Evolutionary conservation across 768 basidiomycete genomes (phyloP), one percentile per base, ranked within the genome.

Genomic region (Tylopilus sp.): DNA sequence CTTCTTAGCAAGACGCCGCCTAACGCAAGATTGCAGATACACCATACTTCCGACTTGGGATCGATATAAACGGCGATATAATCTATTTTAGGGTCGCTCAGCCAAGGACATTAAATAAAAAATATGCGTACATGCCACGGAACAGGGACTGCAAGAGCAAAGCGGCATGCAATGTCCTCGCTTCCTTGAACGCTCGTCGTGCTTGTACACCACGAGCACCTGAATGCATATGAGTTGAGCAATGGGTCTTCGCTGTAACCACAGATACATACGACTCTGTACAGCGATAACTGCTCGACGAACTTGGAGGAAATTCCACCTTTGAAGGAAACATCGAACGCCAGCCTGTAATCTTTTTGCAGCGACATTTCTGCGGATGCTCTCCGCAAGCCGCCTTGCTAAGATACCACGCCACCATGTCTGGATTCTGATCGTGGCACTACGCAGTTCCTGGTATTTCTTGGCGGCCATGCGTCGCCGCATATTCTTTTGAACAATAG

Each of bases 401-500:
- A 85, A 59, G 41, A 92, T 79, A n/a, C 90, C 86, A 55, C 95
- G 81, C 91, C 93, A 98, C 87, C 91, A 89, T 0, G 91, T 86
- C 69, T 99, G 97, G 33, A 99, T 85, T 64, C 73, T 85, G 68
- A 98, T 86, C 1, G 93, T 83, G 22, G 88, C 82, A 3, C 60
- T 65, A 30, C 91, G 83, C 41, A 93, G 76, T 48, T 77, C 71
- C 50, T 78, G 79, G 63, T 95, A 99, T 45, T 77, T 80, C 66
- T 88, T 91, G 53, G 86, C 78, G 7, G 91, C 93, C 77, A 97
- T 79, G 41, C 82, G 79, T 47, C 95, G 78, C 44, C 89, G 82
- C 77, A 98, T 87, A 70, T 98, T 98, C 82, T 98, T 98, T 75
- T 98, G 97, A 3, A 99, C 88, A 46, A 97, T 81, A 12, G 94